Base-by-base conservation (phyloP, 1,139 yeast species). In the Yamadazyma atlantica region DNA sequence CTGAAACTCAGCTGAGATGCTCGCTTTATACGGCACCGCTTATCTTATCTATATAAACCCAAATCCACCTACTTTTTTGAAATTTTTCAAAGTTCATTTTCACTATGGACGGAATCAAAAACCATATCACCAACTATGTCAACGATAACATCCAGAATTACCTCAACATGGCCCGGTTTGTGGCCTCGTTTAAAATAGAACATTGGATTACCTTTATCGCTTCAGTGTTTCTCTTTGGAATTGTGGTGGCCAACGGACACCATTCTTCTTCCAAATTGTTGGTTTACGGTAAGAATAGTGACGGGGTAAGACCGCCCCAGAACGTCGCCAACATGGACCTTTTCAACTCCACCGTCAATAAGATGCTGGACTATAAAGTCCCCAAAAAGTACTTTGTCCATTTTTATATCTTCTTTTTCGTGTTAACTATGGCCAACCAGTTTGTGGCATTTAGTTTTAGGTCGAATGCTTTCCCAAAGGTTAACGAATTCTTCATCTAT, bases 361-460 rank as follows among this genome's bases (percentile, higher is more conserved):
- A 17, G 3, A 18, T 46, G 13, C 26, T 10, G 14, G 25, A 47
- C 2, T 40, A 55, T 26, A 67, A 69, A n/a, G 77, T 77, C 1
- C 79, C 79, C 0, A 77, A 76, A 46, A 43, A 61, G 21, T 72
- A 63, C 63, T 78, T 78, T 48, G 47, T 57, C 3, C 80, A 77
- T 48, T 78, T 70, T 45, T 78, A 78, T 46, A 38, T 70, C 4
- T 32, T 64, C 3, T 66, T 72, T 32, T 40, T 54, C 5, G 34
- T 39, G 7, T 40, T 42, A 12, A 40, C 42, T 13, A 32, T 43
- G 14, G 26, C 24, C 1, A 31, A 37, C 15, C 37, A 40, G 16
- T 30, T 42, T 16, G 13, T 43, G 30, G 35, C 36, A n/a, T 42
- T 36, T 31, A 48, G 39, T 33, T 38, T 37, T 15, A 34, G 40